Evolutionary conservation across 306 rosid genomes (phyloP).

Genomic region (Acacia acuminata): DNA sequence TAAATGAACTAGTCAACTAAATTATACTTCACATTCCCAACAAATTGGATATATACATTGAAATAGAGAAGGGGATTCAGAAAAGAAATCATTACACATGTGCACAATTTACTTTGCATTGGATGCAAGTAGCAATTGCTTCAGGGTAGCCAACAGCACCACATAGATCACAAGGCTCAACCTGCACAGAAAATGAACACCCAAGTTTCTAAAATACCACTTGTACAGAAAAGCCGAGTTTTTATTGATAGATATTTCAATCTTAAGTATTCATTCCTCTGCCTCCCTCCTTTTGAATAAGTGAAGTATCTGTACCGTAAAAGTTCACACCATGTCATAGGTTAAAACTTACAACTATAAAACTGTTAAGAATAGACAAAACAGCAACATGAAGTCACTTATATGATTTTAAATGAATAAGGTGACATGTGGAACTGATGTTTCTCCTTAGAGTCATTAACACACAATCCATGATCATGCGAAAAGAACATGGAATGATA

Average conservation of each 20-base stretch:
- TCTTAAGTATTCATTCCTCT: constrained; percentile 12
- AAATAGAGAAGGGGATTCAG: constrained; percentile 7
- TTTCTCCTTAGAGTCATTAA: background rate
- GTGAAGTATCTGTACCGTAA: background rate
- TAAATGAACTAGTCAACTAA: background rate
- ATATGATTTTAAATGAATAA: background rate
- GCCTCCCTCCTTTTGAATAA: background rate
- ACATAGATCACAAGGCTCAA: constrained; percentile 53
- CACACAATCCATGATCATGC: background rate
- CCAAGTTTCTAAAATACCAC: constrained; percentile 2
- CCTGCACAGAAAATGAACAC: constrained; percentile 48
- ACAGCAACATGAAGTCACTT: background rate
- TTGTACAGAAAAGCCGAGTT: background rate
- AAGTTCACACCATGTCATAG: background rate
- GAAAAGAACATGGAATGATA: background rate
- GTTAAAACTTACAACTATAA: background rate
- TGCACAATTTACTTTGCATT: constrained; percentile 47
- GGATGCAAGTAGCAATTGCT: constrained; percentile 41
- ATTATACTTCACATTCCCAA: constrained; percentile 1
- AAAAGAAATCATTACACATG: constrained; percentile 56
- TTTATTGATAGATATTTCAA: background rate
- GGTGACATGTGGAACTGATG: background rate
- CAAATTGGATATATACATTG: constrained; percentile 17
- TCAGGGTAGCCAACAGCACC: constrained; percentile 48
- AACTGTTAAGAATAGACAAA: background rate